Evolutionary conservation across 352 stramenopile species (phyloP), one percentile per base, ranked within the genome.

Genomic region (Globisporangium orthogonon): DNA sequence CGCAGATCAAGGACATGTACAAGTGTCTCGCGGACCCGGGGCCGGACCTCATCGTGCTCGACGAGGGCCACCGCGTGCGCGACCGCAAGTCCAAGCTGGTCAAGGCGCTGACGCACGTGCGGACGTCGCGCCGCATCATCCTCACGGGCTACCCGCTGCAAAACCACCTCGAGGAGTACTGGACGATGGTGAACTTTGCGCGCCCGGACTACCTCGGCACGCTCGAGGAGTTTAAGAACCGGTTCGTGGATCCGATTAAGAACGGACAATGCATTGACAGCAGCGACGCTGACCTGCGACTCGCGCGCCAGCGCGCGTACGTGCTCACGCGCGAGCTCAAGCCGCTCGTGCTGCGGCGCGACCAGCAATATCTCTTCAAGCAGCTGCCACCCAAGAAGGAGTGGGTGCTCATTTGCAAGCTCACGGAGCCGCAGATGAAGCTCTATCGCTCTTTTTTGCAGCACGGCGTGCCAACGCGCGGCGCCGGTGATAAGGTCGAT

Each of bases 141-240:
- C 65, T 98, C 10, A 98, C 94, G 2, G 95, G 95, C 4, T 98
- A 97, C 41, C 95, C 95, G 15, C 72, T 98, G 52, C 94, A 98
- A 60, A 98, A 98, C 59, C 95, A 98, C 65, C 61, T 98, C 48
- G 86, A 96, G 48, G 88, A 97, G 67, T 97, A 96, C 65, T 97
- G 85, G 84, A 95, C 84, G 10, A 95, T 97, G 86, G 86, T 97
- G 31, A 94, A 95, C 50, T 97, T 96, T 62, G 86, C 86, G 4
- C 70, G 86, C 31, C 87, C 83, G 0, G 72, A 92, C 56, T 95
- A 85, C 49, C 56, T 97, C 4, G 83, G 80, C 29, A 87, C 79
- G 1, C 59, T 90, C 43, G 79, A 93, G 10, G 80, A 93, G 54
- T 96, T 96, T 56, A 96, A 97, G 71, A 93, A 95, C 41, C 74